Base-by-base conservation (phyloP, 2,329 filamentous ascomycete species). In the Fusarium sacchari region DNA sequence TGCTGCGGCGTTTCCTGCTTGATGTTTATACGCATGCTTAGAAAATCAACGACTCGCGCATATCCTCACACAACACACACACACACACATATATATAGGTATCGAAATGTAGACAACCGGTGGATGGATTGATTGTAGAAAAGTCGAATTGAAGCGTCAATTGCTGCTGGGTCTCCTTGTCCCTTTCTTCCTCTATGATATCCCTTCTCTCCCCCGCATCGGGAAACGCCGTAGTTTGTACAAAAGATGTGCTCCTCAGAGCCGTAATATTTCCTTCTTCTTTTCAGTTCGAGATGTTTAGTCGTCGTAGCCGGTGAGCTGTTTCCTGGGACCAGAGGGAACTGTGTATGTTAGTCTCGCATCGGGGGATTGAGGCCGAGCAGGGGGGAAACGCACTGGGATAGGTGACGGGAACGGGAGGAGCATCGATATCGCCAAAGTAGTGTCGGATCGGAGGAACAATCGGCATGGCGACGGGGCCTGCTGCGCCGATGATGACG, bases 381-480 rank as follows among this genome's bases (percentile, higher is more conserved):
- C 22, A 14, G 11, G 22, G n/a, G 22, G 24, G 8, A 17, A 62
- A 89, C 94, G 82, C 89, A 98, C 96, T 90, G 69, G 96, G 96
- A 87, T 98, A 99, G 81, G 95, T 97, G 83, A 95, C 85, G 37
- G 96, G 96, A 74, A 98, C 91, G 64, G 87, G 89, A 73, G 89
- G 85, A 72, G 92, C 89, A 77, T 91, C 88, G 77, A 91, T 85
- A 81, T 97, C 94, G 77, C 95, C 95, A 64, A 97, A 83, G 73
- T 85, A 87, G 71, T 86, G 84, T 82, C 95, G 87, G 76, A 97
- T 86, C 53, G 94, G 93, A 47, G 95, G 95, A 3, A 94, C 92
- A 64, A 88, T 86, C 67, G 92, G 82, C 72, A 97, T 85, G 65
- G 89, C 85, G 64, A 93, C 83, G 40, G 96, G 96, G 17, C 95